Base-by-base conservation (phyloP, 73 alveolate species). In the Blepharisma stoltei region DNA sequence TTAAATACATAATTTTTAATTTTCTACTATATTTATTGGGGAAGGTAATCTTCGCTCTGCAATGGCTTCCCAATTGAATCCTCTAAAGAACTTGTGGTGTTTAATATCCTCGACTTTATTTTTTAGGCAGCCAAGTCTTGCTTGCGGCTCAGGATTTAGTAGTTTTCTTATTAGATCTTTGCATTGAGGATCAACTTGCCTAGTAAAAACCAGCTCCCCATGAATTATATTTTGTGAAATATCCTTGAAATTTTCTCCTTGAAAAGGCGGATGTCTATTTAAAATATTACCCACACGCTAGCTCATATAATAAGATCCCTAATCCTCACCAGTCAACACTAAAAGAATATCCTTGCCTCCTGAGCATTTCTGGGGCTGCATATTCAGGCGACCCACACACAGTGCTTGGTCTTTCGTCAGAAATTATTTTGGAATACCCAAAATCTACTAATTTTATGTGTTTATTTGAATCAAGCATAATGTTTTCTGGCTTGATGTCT, bases 341-440 rank as follows among this genome's bases (percentile, higher is more conserved):
- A 69, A 38, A 69, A 14, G 32, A 9, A 69, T 69, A 69, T 37
- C 32, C 41, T 14, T 37, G 11, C n/a, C 45, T 46, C 32, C 55
- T 52, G 1, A 73, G 9, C 8, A 53, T 54, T 53, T 73, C 76
- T 45, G 85, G 85, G 7, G 85, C 81, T 11, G 45, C 5, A 47
- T 78, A 78, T 21, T 23, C 78, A 21, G 85, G 85, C 1, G 85
- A 52, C 6, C 85, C 85, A 67, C 85, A 78, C 23, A 67, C 66
- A n/a, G 85, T 78, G 5, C 66, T 21, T 7, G 81, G 45, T 6
- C 48, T 32, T 20, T 78, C 78, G 0, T 46, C 45, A 37, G 21
- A 7, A 37, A 78, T 21, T 43, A 6, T 32, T 46, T 67, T 78
- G 8, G 85, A 44, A 14, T 67, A 60, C 11, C 85, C 85, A 44